Evolutionary conservation across 306 rosid species (phyloP).

Genomic region (Parietaria judaica): DNA sequence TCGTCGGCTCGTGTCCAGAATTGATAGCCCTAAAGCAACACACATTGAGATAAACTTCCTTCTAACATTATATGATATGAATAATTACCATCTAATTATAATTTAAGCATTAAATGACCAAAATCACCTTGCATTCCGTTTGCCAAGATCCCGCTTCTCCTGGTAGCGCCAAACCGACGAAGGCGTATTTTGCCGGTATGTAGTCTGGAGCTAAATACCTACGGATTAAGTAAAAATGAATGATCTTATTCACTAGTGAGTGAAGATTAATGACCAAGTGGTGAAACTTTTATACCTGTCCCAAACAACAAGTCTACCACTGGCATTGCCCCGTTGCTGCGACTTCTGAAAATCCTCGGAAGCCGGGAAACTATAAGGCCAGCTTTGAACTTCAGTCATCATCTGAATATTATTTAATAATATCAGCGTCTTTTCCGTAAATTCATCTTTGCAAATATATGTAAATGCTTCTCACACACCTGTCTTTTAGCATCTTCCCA

Average conservation of each 20-base stretch:
- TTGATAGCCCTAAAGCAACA: constrained; percentile 52
- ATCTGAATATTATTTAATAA: constrained; percentile 35
- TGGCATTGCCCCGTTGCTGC: constrained; percentile 32
- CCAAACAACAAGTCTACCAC: constrained; percentile 37
- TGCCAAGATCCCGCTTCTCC: constrained; percentile 57
- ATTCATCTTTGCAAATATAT: not conserved
- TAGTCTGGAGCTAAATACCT: constrained; percentile 21
- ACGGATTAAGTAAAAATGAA: constrained; percentile 3
- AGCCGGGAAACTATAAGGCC: constrained; percentile 50
- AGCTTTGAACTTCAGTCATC: constrained; percentile 40
- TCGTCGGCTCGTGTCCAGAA: constrained; percentile 73
- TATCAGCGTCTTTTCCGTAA: constrained; percentile 15
- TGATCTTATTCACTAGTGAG: not conserved
- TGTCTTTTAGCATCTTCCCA: constrained; percentile 51
- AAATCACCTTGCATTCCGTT: constrained; percentile 81
- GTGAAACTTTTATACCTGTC: constrained; percentile 39
- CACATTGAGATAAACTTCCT: not conserved
- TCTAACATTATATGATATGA: not conserved
- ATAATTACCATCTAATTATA: not conserved
- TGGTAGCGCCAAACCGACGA: constrained; percentile 44
- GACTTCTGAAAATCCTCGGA: constrained; percentile 37
- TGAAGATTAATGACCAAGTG: not conserved
- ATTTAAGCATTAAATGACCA: not conserved
- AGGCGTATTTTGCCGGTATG: constrained; percentile 33
- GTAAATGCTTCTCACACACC: constrained; percentile 29